Conservation (phyloP, 768 basidiomycete genomes). For the Kwoniella dendrophila region DNA sequence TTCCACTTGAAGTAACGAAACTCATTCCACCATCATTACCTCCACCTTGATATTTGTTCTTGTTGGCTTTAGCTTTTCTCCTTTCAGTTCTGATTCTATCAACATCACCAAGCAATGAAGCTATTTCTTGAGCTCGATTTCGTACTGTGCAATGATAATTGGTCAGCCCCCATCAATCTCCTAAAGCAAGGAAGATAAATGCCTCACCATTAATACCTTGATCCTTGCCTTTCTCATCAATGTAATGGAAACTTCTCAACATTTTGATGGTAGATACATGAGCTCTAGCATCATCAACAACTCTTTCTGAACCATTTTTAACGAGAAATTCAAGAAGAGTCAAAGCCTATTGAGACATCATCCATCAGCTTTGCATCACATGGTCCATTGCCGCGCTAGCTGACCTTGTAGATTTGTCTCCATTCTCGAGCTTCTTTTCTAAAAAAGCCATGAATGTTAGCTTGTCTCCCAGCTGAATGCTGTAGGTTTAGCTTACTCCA, state of each 20-base stretch:
- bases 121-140: slow-evolving; percentile 87
- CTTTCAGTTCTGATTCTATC: slow-evolving; percentile 86
- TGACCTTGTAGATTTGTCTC: slow-evolving; percentile 97
- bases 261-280: slow-evolving; percentile 96
- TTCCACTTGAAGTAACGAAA: slow-evolving; percentile 64
- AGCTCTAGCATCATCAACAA: slow-evolving; percentile 93
- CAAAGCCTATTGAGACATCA: slow-evolving; percentile 64
- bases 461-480: background rate
- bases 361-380: slow-evolving; percentile 8
- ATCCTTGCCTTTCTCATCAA: slow-evolving; percentile 98
- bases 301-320: slow-evolving; percentile 95
- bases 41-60: slow-evolving; percentile 82
- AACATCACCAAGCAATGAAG: slow-evolving; percentile 86
- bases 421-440: slow-evolving; percentile 96
- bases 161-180: background rate
- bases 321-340: slow-evolving; percentile 93
- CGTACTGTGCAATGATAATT: slow-evolving; percentile 66
- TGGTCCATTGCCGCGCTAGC: slow-evolving; percentile 13
- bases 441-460: slow-evolving; percentile 52
- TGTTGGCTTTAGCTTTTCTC: slow-evolving; percentile 87
- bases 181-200: background rate
- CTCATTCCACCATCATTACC: slow-evolving; percentile 75
- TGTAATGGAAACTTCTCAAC: slow-evolving; percentile 95
- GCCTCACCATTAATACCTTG: slow-evolving; percentile 90
- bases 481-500: slow-evolving; percentile 35